A percentile compares a stretch with the other conserved stretches of the same genome.
Evolutionary conservation across 2,329 filamentous ascomycete species (phyloP).

Genomic region (Sporothrix curviconia): DNA sequence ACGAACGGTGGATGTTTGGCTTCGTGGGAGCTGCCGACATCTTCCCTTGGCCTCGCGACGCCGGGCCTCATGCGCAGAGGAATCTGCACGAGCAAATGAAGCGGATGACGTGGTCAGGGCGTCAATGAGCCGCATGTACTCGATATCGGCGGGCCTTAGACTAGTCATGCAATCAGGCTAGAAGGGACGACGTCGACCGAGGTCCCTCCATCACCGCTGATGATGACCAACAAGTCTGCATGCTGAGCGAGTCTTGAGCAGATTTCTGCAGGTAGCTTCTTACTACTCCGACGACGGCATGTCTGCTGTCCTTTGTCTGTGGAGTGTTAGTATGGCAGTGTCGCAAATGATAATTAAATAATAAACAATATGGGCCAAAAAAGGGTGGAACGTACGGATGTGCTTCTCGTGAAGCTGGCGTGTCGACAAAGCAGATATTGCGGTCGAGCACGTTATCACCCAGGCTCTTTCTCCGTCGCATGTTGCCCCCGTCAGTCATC

Average conservation of each 20-base stretch:
- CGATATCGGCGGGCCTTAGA: conserved; percentile 57
- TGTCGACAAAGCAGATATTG: conserved; percentile 92
- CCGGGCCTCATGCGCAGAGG: conserved; percentile 49
- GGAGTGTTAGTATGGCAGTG: conserved; percentile 16
- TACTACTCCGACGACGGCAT: conserved; percentile 63
- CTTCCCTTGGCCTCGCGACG: conserved; percentile 52
- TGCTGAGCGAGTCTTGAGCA: conserved; percentile 61
- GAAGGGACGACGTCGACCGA: conserved; percentile 78
- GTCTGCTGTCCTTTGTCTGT: conserved; percentile 49
- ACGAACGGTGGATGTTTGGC: conserved; percentile 60
- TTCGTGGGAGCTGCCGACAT: conserved; percentile 51
- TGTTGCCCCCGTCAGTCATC: conserved; percentile 54
- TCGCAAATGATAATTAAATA: no score
- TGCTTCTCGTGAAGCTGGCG: conserved; percentile 53
- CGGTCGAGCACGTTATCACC: conserved; percentile 77
- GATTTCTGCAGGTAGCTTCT: conserved; percentile 60
- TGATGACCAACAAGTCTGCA: conserved; percentile 65
- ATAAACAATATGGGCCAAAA: not conserved
- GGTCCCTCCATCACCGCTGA: conserved; percentile 75
- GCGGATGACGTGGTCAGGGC: conserved; percentile 73
- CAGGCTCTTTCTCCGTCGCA: conserved; percentile 61
- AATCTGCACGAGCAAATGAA: conserved; percentile 73
- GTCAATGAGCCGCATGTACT: conserved; percentile 65
- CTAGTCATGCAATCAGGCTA: conserved; percentile 70
- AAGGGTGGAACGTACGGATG: conserved; percentile 38